Evolutionary conservation across 139 green algal genomes (phyloP).

Genomic region (Micractinium conductrix): DNA sequence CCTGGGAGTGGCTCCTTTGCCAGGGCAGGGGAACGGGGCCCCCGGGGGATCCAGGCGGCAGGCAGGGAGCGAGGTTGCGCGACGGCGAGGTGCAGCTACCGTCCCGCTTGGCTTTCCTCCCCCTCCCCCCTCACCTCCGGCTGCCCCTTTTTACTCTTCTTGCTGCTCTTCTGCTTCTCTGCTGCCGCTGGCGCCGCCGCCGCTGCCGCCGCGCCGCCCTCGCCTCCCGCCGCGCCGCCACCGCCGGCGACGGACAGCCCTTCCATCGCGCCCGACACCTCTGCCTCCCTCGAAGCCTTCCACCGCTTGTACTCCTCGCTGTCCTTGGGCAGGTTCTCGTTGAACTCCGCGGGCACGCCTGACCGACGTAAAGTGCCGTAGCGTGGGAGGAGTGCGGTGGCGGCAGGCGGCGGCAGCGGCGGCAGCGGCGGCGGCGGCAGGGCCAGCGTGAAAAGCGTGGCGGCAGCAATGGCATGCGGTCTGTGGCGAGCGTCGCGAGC

Average conservation of each 20-base stretch:
- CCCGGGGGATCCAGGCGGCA: not conserved
- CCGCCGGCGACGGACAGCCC: constrained; percentile 71
- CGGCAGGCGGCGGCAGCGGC: not conserved
- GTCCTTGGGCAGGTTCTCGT: constrained; percentile 88
- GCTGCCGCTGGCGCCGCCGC: not conserved
- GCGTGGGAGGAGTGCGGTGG: not conserved
- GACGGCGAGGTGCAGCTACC: not conserved
- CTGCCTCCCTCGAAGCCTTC: constrained; percentile 75
- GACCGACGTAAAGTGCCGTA: not conserved
- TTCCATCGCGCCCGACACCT: constrained; percentile 49
- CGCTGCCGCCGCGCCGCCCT: not conserved
- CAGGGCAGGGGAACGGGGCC: too few species aligned
- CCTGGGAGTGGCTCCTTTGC: too few species aligned
- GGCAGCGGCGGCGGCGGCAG: not conserved
- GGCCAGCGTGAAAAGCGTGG: too few species aligned
- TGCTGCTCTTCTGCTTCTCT: constrained; percentile 65
- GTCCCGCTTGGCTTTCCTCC: not conserved
- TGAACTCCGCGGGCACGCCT: constrained; percentile 79
- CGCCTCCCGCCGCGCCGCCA: not conserved
- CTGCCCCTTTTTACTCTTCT: constrained; percentile 87
- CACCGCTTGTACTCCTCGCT: constrained; percentile 87
- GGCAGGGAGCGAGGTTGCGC: not conserved
- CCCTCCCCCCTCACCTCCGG: constrained; percentile 30
- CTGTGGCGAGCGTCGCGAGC: too few species aligned
- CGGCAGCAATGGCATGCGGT: not conserved